Evolutionary conservation across 2,329 filamentous ascomycete species (phyloP).

Genomic region (Stachybotrys elegans): DNA sequence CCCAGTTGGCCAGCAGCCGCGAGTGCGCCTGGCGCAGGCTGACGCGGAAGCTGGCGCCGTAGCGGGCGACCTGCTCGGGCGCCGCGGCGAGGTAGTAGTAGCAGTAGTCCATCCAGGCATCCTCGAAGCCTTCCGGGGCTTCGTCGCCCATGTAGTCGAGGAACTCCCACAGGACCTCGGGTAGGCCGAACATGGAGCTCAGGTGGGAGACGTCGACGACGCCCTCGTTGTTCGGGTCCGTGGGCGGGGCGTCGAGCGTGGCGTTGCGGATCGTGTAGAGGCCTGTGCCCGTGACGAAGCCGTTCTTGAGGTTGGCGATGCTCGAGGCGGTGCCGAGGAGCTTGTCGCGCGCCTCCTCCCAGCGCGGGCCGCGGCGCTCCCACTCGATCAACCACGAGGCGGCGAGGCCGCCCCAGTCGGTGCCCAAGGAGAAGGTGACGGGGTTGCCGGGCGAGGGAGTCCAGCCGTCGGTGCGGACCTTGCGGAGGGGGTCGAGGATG

Average conservation of each 20-base stretch:
- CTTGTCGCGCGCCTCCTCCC: constrained; percentile 46
- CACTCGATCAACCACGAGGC: constrained; percentile 55
- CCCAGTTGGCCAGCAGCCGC: constrained; percentile 51
- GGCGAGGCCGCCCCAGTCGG: constrained; percentile 54
- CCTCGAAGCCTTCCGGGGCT: constrained; percentile 41
- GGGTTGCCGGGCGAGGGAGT: constrained; percentile 34
- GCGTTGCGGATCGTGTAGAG: constrained; percentile 46
- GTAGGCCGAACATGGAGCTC: constrained; percentile 52
- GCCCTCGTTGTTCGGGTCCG: constrained; percentile 47
- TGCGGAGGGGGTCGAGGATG: constrained; percentile 50
- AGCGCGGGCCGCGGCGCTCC: constrained; percentile 49
- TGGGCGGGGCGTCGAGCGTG: constrained; percentile 44
- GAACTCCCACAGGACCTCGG: constrained; percentile 53
- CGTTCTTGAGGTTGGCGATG: constrained; percentile 50
- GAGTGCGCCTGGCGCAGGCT: constrained; percentile 53
- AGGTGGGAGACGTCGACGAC: constrained; percentile 49
- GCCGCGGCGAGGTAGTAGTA: constrained; percentile 48
- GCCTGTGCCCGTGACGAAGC: constrained; percentile 52
- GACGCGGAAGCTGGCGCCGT: constrained; percentile 44
- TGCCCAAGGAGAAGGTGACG: constrained; percentile 48
- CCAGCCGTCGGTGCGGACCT: constrained; percentile 50
- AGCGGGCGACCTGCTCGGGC: constrained; percentile 46
- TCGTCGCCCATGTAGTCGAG: constrained; percentile 42
- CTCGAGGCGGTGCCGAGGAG: constrained; percentile 43
- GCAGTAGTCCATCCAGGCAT: constrained; percentile 56